A percentile compares a stretch with the other conserved stretches of the same genome.
phyloP scores from a whole-genome alignment of 805 yeast genomes.

The Trichomonascus vanleenenianus region DNA sequence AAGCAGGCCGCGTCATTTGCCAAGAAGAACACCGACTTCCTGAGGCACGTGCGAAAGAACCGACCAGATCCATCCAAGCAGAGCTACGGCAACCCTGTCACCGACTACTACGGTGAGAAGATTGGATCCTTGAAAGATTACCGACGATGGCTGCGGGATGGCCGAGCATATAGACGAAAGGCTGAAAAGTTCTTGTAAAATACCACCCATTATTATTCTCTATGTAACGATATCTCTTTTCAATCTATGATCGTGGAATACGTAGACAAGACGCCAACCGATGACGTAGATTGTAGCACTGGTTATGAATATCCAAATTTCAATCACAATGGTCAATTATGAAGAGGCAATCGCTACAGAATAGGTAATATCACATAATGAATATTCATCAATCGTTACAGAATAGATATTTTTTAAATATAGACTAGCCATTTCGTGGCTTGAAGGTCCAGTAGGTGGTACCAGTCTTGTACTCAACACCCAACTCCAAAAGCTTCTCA shows the following conservation, averaged over 20 bases:
- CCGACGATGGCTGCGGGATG: slow-evolving; percentile 94
- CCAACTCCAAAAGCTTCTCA: slow-evolving; percentile 60
- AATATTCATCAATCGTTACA: background rate
- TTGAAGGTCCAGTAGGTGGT: slow-evolving; percentile 21
- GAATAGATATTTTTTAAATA: too few species aligned
- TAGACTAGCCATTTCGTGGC: slow-evolving; percentile 5
- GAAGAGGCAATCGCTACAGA: background rate
- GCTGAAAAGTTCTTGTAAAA: slow-evolving; percentile 25
- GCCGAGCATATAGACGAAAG: slow-evolving; percentile 64
- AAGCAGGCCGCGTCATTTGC: slow-evolving; percentile 22
- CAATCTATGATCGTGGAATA: background rate
- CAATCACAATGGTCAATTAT: too few species aligned
- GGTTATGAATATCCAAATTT: too few species aligned
- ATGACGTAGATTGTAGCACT: too few species aligned
- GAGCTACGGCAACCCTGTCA: slow-evolving; percentile 87
- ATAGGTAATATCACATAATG: background rate
- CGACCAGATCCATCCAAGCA: slow-evolving; percentile 91
- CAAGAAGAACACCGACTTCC: slow-evolving; percentile 62
- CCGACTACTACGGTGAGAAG: slow-evolving; percentile 97
- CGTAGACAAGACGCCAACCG: background rate
- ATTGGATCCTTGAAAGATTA: slow-evolving; percentile 80
- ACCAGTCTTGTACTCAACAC: slow-evolving; percentile 49
- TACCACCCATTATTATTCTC: background rate
- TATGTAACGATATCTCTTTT: background rate
- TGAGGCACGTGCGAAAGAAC: slow-evolving; percentile 64